Evolutionary conservation across 2,329 filamentous ascomycete genomes (phyloP), one percentile per base, ranked within the genome.

Genomic region (Beauveria medogensis): DNA sequence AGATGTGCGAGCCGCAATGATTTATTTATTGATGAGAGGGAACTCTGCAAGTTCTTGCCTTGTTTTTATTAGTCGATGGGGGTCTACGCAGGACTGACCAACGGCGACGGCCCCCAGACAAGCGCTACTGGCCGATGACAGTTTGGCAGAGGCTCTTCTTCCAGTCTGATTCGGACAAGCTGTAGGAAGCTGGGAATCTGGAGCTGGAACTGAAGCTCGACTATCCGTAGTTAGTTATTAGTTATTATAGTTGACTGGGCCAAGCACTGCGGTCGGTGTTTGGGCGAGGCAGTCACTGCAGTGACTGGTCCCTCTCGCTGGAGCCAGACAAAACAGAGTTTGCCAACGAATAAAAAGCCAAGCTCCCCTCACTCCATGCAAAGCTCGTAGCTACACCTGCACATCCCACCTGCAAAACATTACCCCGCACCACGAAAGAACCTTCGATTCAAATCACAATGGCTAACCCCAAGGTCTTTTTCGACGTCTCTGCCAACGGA

Each of bases 401-500:
- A 48, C 43, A 57, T 50, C 44, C 34, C 44, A 40, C 34, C 44
- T 50, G 55, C 55, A 57, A 48, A 24, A 50, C 44, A 47, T 28
- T 41, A 57, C 44, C 44, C 55, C 44, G 30, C 44, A 41, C 55
- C 14, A 28, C n/a, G n/a, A 47, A 56, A 56, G 24, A 55, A n/a
- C 22, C 34, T 20, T 26, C 44, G 46, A 48, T 14, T n/a, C 14
- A 28, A 34, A 47, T 54, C 57, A 43, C 28, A 57, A 62, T 62
- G 60, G 14, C 60, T 18, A 62, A 62, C 54, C 60, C 60, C 55
- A 54, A 63, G 53, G 61, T 65, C 51, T 65, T 41, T 55, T 65
- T 65, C 34, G 62, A 65, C 1, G 54, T 65, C 50, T 59, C 60
- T 43, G 62, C 59, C 41, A 44, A 59, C 44, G 59, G 53, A 48